phyloP scores from a whole-genome alignment of 2,329 filamentous ascomycete genomes.

The Sclerotinia glacialis region DNA sequence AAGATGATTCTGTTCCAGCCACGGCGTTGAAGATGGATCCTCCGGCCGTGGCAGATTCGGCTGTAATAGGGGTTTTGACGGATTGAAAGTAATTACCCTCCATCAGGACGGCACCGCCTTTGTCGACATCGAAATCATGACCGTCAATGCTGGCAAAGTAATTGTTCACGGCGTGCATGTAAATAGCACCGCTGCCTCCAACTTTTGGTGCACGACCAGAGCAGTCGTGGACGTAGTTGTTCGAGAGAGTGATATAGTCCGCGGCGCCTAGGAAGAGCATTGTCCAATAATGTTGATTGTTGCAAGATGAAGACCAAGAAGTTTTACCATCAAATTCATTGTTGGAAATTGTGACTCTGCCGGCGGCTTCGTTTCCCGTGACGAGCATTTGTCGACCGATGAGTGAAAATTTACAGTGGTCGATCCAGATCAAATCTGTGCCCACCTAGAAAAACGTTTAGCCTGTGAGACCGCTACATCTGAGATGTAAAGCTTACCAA shows the following conservation, averaged over 20 bases:
- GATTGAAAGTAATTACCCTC: constrained; percentile 47
- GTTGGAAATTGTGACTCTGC: constrained; percentile 46
- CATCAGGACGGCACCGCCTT: constrained; percentile 39
- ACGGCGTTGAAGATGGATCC: constrained; percentile 10
- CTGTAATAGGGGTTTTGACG: constrained; percentile 36
- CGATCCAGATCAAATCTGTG: constrained; percentile 41
- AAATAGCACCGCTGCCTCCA: constrained; percentile 36
- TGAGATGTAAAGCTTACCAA: constrained; percentile 24
- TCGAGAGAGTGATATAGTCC: constrained; percentile 43
- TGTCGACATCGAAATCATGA: constrained; percentile 45
- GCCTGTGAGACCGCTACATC: neutral
- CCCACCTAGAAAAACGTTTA: constrained; percentile 23
- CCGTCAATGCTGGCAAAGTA: constrained; percentile 43
- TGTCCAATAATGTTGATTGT: constrained; percentile 48
- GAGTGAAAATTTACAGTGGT: constrained; percentile 38
- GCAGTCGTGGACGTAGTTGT: constrained; percentile 45
- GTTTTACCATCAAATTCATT: constrained; percentile 46
- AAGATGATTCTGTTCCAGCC: constrained; percentile 11
- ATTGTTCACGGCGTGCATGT: constrained; percentile 44
- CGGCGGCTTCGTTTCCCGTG: constrained; percentile 37
- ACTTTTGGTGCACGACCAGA: constrained; percentile 46
- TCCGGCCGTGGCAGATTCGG: constrained; percentile 2
- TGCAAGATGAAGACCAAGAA: constrained; percentile 44
- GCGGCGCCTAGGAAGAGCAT: constrained; percentile 42
- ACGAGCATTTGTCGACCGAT: constrained; percentile 44